A percentile compares a stretch with the other conserved stretches of the same genome.
Conservation (phyloP, 306 rosid species). For the Malus asiatica region DNA sequence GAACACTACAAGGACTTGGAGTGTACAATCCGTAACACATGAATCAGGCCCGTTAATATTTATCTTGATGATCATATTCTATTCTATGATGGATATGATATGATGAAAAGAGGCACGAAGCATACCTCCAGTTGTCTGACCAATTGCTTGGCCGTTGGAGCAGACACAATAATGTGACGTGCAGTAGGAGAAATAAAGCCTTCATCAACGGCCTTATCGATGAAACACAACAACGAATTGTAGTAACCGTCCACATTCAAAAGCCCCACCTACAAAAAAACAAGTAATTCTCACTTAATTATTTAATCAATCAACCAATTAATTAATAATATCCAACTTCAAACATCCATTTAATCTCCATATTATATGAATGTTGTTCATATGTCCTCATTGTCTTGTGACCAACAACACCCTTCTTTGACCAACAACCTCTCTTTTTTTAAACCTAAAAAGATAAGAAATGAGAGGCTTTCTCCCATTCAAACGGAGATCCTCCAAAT, state of each 20-base stretch:
- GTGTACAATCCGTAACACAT: neutral
- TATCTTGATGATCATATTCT: neutral
- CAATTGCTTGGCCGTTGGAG: constrained; percentile 82
- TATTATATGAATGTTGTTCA: neutral
- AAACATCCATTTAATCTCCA: neutral
- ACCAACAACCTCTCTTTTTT: constrained; percentile 33
- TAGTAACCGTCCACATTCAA: constrained; percentile 96
- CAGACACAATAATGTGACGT: constrained; percentile 96
- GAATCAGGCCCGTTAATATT: neutral
- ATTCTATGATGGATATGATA: neutral
- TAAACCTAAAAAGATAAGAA: neutral
- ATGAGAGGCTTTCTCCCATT: constrained; percentile 42
- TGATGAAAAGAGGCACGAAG: neutral
- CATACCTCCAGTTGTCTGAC: constrained; percentile 83
- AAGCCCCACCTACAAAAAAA: constrained; percentile 77
- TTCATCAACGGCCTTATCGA: constrained; percentile 97
- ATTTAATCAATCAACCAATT: constrained; percentile 1
- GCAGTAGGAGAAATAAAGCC: constrained; percentile 93
- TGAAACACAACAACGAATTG: constrained; percentile 79
- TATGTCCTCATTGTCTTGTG: constrained; percentile 3
- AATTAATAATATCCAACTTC: neutral
- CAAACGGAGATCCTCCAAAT: constrained; percentile 48
- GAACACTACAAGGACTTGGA: neutral
- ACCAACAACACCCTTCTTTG: constrained; percentile 20
- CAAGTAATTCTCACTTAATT: neutral